Conservation (phyloP, 495 filamentous ascomycete species). For the Aspergillus hancockii region DNA sequence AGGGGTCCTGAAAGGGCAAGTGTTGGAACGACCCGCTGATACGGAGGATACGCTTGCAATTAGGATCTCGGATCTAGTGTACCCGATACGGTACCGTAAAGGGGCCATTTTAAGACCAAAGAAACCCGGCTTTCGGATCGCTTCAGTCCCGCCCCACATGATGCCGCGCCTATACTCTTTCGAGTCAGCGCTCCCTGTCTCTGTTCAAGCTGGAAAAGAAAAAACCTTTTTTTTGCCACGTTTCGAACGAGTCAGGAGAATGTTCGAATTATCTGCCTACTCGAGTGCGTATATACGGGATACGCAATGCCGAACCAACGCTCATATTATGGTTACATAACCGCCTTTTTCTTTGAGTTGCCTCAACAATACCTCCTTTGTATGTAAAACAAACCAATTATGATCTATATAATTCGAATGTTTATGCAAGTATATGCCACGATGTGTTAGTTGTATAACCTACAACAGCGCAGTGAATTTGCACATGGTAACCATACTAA, state of each 20-base stretch:
- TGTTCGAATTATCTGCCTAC: not conserved
- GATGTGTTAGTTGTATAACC: too few species aligned
- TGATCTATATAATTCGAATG: too few species aligned
- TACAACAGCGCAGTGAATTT: too few species aligned
- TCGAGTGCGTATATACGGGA: not conserved
- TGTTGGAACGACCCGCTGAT: not conserved
- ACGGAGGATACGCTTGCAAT: not conserved
- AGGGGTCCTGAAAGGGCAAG: not conserved
- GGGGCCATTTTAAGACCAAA: not conserved
- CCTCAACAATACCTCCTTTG: too few species aligned
- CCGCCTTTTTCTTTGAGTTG: too few species aligned
- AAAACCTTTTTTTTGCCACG: not conserved
- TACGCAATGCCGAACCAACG: not conserved
- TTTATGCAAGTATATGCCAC: too few species aligned
- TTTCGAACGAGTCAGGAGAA: not conserved
- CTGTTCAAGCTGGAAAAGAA: not conserved
- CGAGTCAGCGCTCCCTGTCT: not conserved
- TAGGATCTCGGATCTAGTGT: conserved; percentile 16
- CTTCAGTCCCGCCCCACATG: conserved; percentile 20
- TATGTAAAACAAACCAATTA: too few species aligned
- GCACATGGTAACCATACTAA: too few species aligned
- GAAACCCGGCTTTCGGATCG: conserved; percentile 17
- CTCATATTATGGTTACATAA: not conserved
- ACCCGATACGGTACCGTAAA: conserved; percentile 22
- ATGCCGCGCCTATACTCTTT: not conserved